Conservation (phyloP, 805 yeast species). For the Komagataella pseudopastoris region DNA sequence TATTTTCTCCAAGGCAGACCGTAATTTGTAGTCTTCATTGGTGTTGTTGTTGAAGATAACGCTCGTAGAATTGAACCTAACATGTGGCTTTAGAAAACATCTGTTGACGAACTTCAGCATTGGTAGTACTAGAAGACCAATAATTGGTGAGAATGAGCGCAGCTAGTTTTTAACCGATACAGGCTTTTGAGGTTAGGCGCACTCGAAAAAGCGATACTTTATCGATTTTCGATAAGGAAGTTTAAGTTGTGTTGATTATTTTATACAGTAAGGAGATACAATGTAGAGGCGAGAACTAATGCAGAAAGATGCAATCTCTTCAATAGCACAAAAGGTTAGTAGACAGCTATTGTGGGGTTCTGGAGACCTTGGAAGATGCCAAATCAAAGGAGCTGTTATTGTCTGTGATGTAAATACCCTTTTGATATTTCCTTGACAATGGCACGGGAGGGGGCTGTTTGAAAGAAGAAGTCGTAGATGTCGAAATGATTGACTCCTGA, state of each 20-base stretch:
- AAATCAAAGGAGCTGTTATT: background rate
- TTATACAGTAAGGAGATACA: too few species aligned
- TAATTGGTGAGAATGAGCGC: background rate
- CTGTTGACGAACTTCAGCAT: background rate
- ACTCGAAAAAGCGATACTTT: background rate
- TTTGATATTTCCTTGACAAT: constrained; percentile 1
- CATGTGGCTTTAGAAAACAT: background rate
- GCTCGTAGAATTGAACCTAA: background rate
- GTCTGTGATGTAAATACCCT: background rate
- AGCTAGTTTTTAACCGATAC: background rate
- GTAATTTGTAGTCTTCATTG: constrained; percentile 27
- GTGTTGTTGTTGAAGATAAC: background rate
- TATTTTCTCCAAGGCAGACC: constrained; percentile 45
- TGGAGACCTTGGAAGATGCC: background rate
- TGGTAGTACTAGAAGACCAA: background rate
- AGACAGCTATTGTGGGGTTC: background rate
- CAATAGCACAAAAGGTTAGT: too few species aligned
- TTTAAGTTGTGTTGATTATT: too few species aligned
- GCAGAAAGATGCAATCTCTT: background rate
- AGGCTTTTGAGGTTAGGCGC: background rate
- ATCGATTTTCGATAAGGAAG: background rate
- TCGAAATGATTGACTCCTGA: constrained; percentile 1
- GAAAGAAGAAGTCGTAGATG: background rate
- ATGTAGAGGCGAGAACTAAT: background rate
- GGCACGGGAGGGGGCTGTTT: constrained; percentile 3